These are phyloP conservation scores for Ophiostoma tasmaniense DNA, from an alignment of 2,329 filamentous ascomycete genomes.

Conservation along the genomic window DNA sequence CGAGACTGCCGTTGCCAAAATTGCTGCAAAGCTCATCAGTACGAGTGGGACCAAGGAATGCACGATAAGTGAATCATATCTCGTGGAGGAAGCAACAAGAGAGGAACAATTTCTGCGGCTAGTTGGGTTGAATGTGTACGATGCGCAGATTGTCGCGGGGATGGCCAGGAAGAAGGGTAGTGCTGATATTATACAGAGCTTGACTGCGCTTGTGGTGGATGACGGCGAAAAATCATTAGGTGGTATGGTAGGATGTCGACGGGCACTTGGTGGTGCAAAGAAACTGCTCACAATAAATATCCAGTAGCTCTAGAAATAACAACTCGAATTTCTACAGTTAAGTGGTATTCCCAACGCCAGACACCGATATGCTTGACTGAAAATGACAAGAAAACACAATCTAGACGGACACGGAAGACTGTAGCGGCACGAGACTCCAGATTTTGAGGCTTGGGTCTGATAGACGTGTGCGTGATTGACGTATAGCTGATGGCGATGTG, in stretches of 20 bases:
- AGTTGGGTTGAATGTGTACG: conserved; percentile 61
- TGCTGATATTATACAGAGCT: neutral
- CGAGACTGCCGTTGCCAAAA: conserved; percentile 41
- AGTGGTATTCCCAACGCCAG: neutral
- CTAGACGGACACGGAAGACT: neutral
- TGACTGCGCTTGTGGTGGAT: neutral
- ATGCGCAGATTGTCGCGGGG: conserved; percentile 55
- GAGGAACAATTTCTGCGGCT: conserved; percentile 61
- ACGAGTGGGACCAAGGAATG: conserved; percentile 30
- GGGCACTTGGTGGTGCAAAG: neutral
- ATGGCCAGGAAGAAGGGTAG: conserved; percentile 29
- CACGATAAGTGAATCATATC: conserved; percentile 21
- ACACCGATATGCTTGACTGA: neutral
- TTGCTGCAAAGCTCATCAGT: conserved; percentile 39
- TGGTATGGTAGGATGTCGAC: neutral
- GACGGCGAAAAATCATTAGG: neutral
- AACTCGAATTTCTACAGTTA: too few species aligned
- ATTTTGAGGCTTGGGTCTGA: conserved; percentile 17
- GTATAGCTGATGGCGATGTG: too few species aligned
- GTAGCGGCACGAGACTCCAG: conserved; percentile 15
- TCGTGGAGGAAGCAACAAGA: conserved; percentile 50
- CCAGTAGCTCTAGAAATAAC: neutral
- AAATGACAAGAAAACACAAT: neutral
- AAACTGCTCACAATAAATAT: neutral
- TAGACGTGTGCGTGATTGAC: neutral